phyloP scores from a whole-genome alignment of 2,329 filamentous ascomycete genomes.

The Teratosphaeriaceae sp. region DNA sequence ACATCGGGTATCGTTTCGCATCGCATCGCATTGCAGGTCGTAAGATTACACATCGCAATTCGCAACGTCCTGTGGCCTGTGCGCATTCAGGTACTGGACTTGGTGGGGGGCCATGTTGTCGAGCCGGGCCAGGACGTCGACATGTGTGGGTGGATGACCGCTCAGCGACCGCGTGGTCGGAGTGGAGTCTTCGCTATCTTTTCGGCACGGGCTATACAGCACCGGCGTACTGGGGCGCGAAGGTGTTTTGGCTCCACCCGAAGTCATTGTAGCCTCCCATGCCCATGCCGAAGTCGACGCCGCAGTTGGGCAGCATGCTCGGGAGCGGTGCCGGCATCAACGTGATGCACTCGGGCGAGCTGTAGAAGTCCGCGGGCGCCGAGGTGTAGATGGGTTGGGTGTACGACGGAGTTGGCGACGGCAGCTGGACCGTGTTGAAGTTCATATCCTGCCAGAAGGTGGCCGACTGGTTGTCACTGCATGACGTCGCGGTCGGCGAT shows the following conservation, averaged over 20 bases:
- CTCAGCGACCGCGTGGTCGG: conserved; percentile 15
- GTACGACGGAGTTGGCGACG: conserved; percentile 73
- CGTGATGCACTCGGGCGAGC: conserved; percentile 65
- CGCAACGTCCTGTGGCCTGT: conserved; percentile 36
- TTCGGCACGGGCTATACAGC: conserved; percentile 82
- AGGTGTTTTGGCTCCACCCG: conserved; percentile 83
- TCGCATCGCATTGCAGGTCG: conserved; percentile 35
- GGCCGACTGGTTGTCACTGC: conserved; percentile 62
- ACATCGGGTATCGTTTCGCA: conserved; percentile 35
- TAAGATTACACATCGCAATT: conserved; percentile 31
- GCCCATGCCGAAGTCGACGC: conserved; percentile 49
- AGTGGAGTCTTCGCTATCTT: not conserved
- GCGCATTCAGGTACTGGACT: conserved; percentile 30
- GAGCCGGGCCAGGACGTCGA: conserved; percentile 38
- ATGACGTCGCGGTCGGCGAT: conserved; percentile 60
- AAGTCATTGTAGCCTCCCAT: conserved; percentile 66
- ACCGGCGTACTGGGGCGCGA: conserved; percentile 62
- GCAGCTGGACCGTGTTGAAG: conserved; percentile 63
- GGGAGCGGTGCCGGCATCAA: conserved; percentile 73
- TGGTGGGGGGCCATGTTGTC: conserved; percentile 23
- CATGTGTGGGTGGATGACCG: conserved; percentile 12
- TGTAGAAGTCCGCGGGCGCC: conserved; percentile 58
- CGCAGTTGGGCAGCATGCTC: conserved; percentile 79
- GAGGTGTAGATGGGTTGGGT: conserved; percentile 68
- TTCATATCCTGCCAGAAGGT: conserved; percentile 75